These are phyloP conservation scores for Ophiostoma ulmi DNA, from an alignment of 2,329 filamentous ascomycete genomes.

Conservation along the genomic window DNA sequence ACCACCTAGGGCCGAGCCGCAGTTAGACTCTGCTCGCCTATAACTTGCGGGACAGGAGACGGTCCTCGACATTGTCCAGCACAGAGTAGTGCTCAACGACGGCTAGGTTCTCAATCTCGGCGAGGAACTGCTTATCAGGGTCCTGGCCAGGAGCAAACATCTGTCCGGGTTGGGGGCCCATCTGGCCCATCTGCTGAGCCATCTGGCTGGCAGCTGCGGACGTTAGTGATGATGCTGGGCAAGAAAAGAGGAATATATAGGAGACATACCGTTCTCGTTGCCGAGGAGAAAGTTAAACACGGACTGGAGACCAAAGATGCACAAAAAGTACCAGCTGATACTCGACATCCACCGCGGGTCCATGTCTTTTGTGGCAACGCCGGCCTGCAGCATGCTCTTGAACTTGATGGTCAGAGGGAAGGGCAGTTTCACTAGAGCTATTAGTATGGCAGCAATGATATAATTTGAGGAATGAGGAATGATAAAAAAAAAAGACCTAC, in stretches of 20 bases:
- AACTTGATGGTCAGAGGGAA: conserved; percentile 98
- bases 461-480: too few species aligned
- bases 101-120: conserved; percentile 89
- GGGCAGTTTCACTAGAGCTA: conserved; percentile 75
- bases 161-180: conserved; percentile 63
- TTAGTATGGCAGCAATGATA: background rate
- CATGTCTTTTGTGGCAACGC: conserved; percentile 90
- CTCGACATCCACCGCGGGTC: conserved; percentile 98
- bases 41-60: conserved; percentile 56
- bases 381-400: conserved; percentile 98
- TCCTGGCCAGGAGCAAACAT: conserved; percentile 92
- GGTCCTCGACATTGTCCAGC: conserved; percentile 78
- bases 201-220: conserved; percentile 78
- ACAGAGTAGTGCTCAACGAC: conserved; percentile 93
- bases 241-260: background rate
- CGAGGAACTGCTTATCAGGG: conserved; percentile 89
- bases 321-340: conserved; percentile 98
- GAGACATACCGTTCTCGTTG: conserved; percentile 78
- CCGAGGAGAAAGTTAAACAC: conserved; percentile 97
- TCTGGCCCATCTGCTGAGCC: conserved; percentile 81
- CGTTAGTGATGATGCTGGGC: conserved; percentile 24
- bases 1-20: background rate
- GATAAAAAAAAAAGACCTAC: conserved; percentile 57
- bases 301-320: conserved; percentile 91
- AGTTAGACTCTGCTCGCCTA: background rate